Percentiles rank a stretch among this genome's conserved stretches.
Conservation (phyloP, 164 flowering plant species). For the Magnolia officinalis region DNA sequence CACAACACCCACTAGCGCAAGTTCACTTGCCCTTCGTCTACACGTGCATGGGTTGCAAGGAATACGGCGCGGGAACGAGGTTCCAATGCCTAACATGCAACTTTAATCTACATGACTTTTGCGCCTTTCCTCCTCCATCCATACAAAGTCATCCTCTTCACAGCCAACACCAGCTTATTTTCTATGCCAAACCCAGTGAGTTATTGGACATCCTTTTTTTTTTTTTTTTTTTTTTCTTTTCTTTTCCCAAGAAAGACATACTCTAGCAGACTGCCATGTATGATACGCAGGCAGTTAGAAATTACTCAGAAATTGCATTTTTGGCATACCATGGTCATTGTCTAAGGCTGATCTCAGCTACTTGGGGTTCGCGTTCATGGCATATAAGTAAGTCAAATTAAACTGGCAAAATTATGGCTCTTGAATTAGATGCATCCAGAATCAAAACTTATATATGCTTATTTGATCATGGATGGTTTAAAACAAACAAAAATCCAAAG, state of each 20-base stretch:
- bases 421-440: too few relatives aligned
- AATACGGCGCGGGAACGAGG: conserved; percentile 64
- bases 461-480: too few relatives aligned
- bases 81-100: conserved; percentile 60
- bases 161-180: conserved; percentile 53
- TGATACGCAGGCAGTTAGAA: neutral
- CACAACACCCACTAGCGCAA: conserved; percentile 47
- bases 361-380: too few relatives aligned
- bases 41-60: conserved; percentile 75
- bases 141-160: conserved; percentile 62
- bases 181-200: conserved; percentile 42
- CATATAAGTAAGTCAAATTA: too few relatives aligned
- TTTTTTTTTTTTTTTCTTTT: too few relatives aligned
- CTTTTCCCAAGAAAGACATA: neutral
- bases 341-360: too few relatives aligned
- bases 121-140: conserved; percentile 59
- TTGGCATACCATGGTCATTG: neutral
- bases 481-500: too few relatives aligned
- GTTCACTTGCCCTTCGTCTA: conserved; percentile 41
- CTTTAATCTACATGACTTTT: conserved; percentile 68
- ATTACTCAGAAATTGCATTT: neutral
- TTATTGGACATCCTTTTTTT: neutral
- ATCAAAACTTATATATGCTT: too few relatives aligned
- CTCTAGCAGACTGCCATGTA: neutral
- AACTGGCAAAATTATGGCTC: too few relatives aligned